Evolutionary conservation across 495 filamentous ascomycete species (phyloP).

Genomic region (Trichoderma reesei): DNA sequence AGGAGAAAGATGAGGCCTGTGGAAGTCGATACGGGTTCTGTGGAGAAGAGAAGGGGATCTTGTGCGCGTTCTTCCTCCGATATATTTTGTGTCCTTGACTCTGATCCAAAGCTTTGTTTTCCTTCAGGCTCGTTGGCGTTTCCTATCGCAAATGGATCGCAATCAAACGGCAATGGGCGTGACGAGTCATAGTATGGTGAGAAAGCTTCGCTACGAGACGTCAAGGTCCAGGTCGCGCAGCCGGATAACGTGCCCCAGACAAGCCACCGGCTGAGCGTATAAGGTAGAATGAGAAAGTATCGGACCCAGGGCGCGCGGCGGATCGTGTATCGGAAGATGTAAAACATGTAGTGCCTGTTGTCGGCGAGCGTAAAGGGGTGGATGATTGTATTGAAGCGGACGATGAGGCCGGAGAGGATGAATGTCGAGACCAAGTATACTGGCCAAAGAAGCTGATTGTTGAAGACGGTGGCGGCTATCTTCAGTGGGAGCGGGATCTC

Average conservation of each 20-base stretch:
- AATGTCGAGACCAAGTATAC: constrained; percentile 20
- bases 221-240: neutral
- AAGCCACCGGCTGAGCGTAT: constrained; percentile 50
- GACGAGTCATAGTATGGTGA: neutral
- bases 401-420: constrained; percentile 31
- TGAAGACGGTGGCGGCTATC: constrained; percentile 9
- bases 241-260: constrained; percentile 40
- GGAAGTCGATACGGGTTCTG: constrained; percentile 21
- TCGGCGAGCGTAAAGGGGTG: constrained; percentile 95
- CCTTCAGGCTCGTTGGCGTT: neutral
- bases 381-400: constrained; percentile 81
- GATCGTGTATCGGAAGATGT: constrained; percentile 81
- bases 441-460: constrained; percentile 15
- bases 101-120: neutral
- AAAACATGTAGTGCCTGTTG: constrained; percentile 95
- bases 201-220: neutral
- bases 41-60: constrained; percentile 8
- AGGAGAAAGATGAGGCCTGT: constrained; percentile 55
- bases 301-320: constrained; percentile 49
- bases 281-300: constrained; percentile 52
- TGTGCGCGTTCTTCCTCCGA: neutral
- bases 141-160: neutral
- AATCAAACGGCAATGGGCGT: neutral
- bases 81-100: neutral
- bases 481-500: neutral